phyloP scores from a whole-genome alignment of 2,329 filamentous ascomycete species.

The Aspergillus pseudonomiae region DNA sequence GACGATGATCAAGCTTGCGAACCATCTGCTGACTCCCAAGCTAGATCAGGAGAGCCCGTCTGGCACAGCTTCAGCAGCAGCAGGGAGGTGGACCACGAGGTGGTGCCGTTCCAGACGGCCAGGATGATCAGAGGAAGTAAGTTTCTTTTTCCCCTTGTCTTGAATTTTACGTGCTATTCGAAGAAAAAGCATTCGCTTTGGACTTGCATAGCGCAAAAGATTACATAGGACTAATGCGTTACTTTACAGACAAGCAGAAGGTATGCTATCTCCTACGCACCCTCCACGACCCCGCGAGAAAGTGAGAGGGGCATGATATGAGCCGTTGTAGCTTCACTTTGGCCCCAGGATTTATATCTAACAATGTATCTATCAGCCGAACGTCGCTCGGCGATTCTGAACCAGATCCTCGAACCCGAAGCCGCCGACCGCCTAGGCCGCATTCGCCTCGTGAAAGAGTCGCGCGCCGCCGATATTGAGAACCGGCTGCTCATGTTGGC shows the following conservation, averaged over 20 bases:
- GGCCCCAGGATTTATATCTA: neutral
- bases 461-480: constrained; percentile 86
- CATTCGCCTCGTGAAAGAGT: constrained; percentile 93
- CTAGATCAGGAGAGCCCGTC: constrained; percentile 86
- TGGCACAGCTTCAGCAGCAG: constrained; percentile 91
- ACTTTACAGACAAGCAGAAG: constrained; percentile 35
- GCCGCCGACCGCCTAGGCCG: constrained; percentile 90
- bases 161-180: neutral
- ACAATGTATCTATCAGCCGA: constrained; percentile 26
- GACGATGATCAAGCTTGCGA: neutral
- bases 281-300: neutral
- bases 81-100: constrained; percentile 55
- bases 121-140: constrained; percentile 69
- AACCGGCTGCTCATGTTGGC: constrained; percentile 91
- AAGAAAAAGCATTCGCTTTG: neutral
- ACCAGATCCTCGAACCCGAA: constrained; percentile 91
- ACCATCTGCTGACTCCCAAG: constrained; percentile 12
- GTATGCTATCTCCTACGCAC: constrained; percentile 22
- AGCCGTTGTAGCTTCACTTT: neutral
- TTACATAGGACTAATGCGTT: constrained; percentile 4
- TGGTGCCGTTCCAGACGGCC: constrained; percentile 49
- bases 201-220: neutral
- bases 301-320: neutral
- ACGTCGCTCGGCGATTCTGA: constrained; percentile 62
- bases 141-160: constrained; percentile 24